These are phyloP conservation scores for Pythium vanterpoolii DNA, from an alignment of 352 stramenopile genomes.

Conservation along the genomic window DNA sequence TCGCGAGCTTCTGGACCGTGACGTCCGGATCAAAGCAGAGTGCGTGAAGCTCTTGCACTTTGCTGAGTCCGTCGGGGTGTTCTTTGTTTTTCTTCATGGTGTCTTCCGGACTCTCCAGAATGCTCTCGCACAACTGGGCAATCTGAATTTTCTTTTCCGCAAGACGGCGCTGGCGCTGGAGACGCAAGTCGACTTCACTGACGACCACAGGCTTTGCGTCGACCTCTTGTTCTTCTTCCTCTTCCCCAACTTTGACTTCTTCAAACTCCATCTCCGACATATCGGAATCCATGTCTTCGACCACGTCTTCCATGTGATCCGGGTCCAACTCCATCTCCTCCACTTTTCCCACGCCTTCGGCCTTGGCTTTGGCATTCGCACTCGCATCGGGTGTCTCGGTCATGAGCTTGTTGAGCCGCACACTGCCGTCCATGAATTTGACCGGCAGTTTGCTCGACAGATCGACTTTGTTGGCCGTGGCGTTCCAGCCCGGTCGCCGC, in stretches of 20 bases:
- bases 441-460: slow-evolving; percentile 74
- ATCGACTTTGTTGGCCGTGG: slow-evolving; percentile 45
- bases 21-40: slow-evolving; percentile 70
- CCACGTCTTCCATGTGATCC: slow-evolving; percentile 30
- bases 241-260: slow-evolving; percentile 44
- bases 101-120: slow-evolving; percentile 83
- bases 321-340: slow-evolving; percentile 36
- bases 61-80: slow-evolving; percentile 72
- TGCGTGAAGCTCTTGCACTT: slow-evolving; percentile 72
- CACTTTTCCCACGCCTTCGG: slow-evolving; percentile 18
- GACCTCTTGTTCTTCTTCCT: not conserved
- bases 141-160: slow-evolving; percentile 87
- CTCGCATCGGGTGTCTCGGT: slow-evolving; percentile 29
- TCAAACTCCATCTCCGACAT: slow-evolving; percentile 85
- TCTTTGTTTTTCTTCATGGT: slow-evolving; percentile 87
- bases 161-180: slow-evolving; percentile 66
- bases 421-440: slow-evolving; percentile 85
- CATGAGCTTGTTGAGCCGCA: slow-evolving; percentile 73
- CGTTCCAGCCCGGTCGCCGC: slow-evolving; percentile 60
- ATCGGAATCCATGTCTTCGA: slow-evolving; percentile 54
- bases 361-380: slow-evolving; percentile 18
- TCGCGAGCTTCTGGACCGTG: slow-evolving; percentile 80
- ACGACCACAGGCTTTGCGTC: slow-evolving; percentile 16
- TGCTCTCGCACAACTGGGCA: slow-evolving; percentile 85
- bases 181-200: slow-evolving; percentile 55